These are phyloP conservation scores for Aspergillus costaricaensis DNA, from an alignment of 2,329 filamentous ascomycete genomes.

Conservation along the genomic window DNA sequence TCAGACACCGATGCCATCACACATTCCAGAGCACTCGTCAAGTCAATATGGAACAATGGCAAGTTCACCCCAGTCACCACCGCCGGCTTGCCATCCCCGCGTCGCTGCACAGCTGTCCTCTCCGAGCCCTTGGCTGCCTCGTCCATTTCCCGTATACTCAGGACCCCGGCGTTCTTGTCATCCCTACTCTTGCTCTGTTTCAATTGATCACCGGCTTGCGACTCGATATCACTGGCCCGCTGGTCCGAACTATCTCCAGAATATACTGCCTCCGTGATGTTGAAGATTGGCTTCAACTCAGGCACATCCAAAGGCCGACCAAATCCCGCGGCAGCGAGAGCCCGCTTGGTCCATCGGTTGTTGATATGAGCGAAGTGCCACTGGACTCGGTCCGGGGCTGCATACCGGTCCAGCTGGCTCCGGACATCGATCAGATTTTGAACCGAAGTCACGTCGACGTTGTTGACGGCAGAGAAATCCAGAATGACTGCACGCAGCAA, in stretches of 20 bases:
- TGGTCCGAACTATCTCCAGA: background rate
- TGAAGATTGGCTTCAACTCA: background rate
- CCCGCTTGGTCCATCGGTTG: slow-evolving; percentile 92
- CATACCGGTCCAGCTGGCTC: slow-evolving; percentile 85
- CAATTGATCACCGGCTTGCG: background rate
- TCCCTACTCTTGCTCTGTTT: background rate
- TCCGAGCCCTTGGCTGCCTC: background rate
- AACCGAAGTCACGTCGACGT: slow-evolving; percentile 87
- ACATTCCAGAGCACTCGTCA: slow-evolving; percentile 83
- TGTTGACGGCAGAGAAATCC: slow-evolving; percentile 90
- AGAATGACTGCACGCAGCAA: slow-evolving; percentile 82
- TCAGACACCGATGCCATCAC: slow-evolving; percentile 59
- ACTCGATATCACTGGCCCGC: background rate
- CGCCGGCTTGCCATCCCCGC: slow-evolving; percentile 45
- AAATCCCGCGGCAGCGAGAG: slow-evolving; percentile 81
- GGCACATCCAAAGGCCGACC: slow-evolving; percentile 47
- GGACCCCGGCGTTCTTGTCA: background rate
- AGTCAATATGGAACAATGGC: slow-evolving; percentile 88
- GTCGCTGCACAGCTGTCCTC: background rate
- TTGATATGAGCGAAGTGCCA: slow-evolving; percentile 92
- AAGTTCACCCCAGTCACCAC: slow-evolving; percentile 79
- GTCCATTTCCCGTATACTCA: background rate
- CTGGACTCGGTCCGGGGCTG: slow-evolving; percentile 55
- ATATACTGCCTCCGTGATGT: background rate
- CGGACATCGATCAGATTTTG: slow-evolving; percentile 91